Conservation (phyloP, 352 stramenopile genomes). For the Globisporangium radiosum region DNA sequence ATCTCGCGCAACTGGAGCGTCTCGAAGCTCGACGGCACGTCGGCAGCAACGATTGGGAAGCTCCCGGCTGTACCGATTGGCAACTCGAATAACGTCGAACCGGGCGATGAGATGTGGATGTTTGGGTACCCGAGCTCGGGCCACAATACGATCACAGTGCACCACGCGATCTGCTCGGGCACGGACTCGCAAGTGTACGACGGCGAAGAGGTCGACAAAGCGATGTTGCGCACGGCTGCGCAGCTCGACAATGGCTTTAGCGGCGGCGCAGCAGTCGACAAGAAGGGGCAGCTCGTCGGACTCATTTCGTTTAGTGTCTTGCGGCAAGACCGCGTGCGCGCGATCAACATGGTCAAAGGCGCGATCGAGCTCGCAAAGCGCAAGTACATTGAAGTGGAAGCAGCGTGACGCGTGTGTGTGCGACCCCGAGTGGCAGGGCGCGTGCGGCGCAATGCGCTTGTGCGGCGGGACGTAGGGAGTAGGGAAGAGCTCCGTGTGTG, state of each 20-base stretch:
- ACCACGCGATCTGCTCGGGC: slow-evolving; percentile 85
- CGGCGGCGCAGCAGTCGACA: slow-evolving; percentile 76
- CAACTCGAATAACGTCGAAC: slow-evolving; percentile 86
- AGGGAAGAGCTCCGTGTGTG: background rate
- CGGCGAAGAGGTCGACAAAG: slow-evolving; percentile 79
- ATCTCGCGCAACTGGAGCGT: slow-evolving; percentile 82
- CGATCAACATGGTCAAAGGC: slow-evolving; percentile 88
- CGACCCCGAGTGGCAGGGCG: no score
- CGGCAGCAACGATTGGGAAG: slow-evolving; percentile 60
- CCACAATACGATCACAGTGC: slow-evolving; percentile 87
- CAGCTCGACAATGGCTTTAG: slow-evolving; percentile 86
- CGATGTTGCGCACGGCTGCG: slow-evolving; percentile 78
- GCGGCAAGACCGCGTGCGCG: slow-evolving; percentile 78
- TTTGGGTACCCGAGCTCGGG: slow-evolving; percentile 85
- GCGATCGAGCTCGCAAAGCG: slow-evolving; percentile 79
- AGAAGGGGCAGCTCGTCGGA: slow-evolving; percentile 79
- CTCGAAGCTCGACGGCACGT: slow-evolving; percentile 72
- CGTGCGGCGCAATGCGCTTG: background rate
- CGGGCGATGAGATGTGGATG: slow-evolving; percentile 88
- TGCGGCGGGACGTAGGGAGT: background rate
- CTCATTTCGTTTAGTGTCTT: slow-evolving; percentile 85
- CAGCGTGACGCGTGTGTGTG: background rate
- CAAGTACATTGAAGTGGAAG: slow-evolving; percentile 56
- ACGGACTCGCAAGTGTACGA: slow-evolving; percentile 85
- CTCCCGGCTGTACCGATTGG: slow-evolving; percentile 72